phyloP scores from a whole-genome alignment of 2,329 filamentous ascomycete genomes.

The Aspergillus unguis region DNA sequence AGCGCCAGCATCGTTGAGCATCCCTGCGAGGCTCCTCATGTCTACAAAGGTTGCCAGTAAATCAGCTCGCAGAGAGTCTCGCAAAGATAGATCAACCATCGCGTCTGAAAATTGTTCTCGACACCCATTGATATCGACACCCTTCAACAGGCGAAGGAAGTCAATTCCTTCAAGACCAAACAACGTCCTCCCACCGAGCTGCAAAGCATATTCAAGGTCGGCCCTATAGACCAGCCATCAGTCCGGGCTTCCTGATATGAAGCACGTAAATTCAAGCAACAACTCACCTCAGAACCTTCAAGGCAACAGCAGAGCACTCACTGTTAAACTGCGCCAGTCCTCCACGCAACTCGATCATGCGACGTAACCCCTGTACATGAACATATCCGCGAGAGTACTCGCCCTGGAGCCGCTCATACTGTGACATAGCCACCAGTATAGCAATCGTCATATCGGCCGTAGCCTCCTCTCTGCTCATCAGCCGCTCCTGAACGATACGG shows the following conservation, averaged over 20 bases:
- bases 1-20: slow-evolving; percentile 1
- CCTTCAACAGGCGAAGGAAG: neutral
- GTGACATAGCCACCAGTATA: slow-evolving; percentile 1
- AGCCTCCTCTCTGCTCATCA: neutral
- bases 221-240: neutral
- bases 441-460: slow-evolving; percentile 7
- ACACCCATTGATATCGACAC: neutral
- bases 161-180: neutral
- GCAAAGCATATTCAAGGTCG: slow-evolving; percentile 5
- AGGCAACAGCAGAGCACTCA: neutral
- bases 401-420: slow-evolving; percentile 5
- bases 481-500: slow-evolving; percentile 1
- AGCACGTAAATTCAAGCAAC: neutral
- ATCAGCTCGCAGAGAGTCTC: neutral
- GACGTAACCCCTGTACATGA: neutral
- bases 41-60: neutral
- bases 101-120: no score
- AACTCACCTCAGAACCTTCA: slow-evolving; percentile 3
- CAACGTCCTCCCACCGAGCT: slow-evolving; percentile 1
- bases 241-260: neutral
- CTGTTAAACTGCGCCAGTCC: neutral
- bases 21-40: neutral
- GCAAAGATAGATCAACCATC: neutral
- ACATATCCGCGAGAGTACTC: slow-evolving; percentile 2
- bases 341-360: slow-evolving; percentile 5